Evolutionary conservation across 2,329 filamentous ascomycete species (phyloP).

Genomic region (Truncatella angustata): DNA sequence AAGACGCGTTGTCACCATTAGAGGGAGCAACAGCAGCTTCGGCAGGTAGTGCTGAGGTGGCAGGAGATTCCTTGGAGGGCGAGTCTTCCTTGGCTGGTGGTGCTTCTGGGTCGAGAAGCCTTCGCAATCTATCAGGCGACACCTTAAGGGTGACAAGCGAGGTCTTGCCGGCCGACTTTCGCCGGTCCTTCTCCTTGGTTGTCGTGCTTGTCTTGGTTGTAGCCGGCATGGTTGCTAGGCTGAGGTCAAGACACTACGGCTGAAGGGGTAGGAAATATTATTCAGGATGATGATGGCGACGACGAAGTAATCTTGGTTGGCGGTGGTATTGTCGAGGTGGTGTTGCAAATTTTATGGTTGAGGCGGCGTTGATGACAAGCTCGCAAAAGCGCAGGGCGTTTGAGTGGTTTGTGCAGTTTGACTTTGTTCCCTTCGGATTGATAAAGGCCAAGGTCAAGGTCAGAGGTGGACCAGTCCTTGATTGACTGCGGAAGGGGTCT

Average conservation of each 20-base stretch:
- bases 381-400: background rate
- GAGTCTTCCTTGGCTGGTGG: constrained; percentile 42
- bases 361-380: constrained; percentile 10
- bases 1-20: constrained; percentile 55
- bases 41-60: constrained; percentile 36
- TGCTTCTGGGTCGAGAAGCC: constrained; percentile 46
- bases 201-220: constrained; percentile 32
- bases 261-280: constrained; percentile 2
- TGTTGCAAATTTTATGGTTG: constrained; percentile 5
- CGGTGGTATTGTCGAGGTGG: constrained; percentile 2
- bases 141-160: constrained; percentile 50
- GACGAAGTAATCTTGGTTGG: background rate
- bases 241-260: background rate
- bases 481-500: constrained; percentile 9
- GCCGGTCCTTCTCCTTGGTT: constrained; percentile 44
- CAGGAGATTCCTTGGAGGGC: constrained; percentile 46
- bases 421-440: background rate
- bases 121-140: constrained; percentile 47
- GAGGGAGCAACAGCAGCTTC: constrained; percentile 36
- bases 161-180: constrained; percentile 33
- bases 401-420: background rate
- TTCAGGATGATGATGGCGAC: constrained; percentile 6
- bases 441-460: background rate
- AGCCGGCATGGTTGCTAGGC: constrained; percentile 31
- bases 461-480: constrained; percentile 5